phyloP scores from a whole-genome alignment of 108 stramenopile genomes.

The Schizochytrium sp. region DNA sequence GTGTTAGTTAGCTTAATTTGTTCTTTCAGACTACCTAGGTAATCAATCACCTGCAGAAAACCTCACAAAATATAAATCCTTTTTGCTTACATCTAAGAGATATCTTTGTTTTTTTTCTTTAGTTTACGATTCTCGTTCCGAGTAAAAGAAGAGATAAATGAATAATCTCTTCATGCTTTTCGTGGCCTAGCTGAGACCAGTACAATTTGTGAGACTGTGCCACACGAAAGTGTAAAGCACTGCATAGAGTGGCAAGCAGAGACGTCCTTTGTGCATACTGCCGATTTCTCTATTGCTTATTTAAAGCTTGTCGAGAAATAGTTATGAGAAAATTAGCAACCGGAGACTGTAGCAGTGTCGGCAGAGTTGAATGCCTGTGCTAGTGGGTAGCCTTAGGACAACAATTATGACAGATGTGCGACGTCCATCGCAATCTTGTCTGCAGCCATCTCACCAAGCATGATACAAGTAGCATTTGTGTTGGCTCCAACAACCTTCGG shows the following conservation, averaged over 20 bases:
- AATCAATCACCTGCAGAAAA: too few species aligned
- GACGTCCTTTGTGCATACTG: too few species aligned
- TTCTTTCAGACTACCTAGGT: too few species aligned
- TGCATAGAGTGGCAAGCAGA: too few species aligned
- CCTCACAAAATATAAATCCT: neutral
- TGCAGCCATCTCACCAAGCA: constrained; percentile 51
- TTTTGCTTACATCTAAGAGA: neutral
- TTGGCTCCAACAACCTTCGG: constrained; percentile 56
- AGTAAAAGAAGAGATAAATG: neutral
- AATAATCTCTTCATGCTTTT: too few species aligned
- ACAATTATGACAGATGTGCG: neutral
- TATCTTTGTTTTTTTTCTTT: neutral
- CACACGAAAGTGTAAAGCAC: too few species aligned
- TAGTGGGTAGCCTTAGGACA: neutral
- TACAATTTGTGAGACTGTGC: too few species aligned
- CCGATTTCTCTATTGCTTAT: too few species aligned
- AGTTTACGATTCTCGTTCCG: neutral
- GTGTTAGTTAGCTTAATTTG: too few species aligned
- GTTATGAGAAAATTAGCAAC: too few species aligned
- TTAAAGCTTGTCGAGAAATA: too few species aligned
- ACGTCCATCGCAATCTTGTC: constrained; percentile 1
- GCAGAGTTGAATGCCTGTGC: neutral
- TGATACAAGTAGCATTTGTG: constrained; percentile 48
- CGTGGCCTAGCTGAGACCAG: too few species aligned
- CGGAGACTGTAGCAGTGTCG: neutral